Base-by-base conservation (phyloP, 164 flowering plant species). In the Cinnamomum chago region DNA sequence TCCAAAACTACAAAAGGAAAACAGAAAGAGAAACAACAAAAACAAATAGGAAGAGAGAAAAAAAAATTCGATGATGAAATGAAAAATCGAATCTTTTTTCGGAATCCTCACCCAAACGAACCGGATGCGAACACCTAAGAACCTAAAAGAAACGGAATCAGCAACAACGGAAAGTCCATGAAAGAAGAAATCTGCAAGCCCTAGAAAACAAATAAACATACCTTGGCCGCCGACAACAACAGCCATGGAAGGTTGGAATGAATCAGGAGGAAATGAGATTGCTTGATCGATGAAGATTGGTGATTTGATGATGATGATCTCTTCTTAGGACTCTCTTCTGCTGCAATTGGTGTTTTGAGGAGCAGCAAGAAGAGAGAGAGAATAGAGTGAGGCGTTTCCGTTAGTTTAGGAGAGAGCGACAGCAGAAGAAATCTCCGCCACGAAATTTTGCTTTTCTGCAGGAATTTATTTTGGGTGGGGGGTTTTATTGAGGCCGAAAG, bases 361-460 rank as follows among this genome's bases (percentile, higher is more conserved):
- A 5, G 47, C 10, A 7, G 9, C 2, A 9, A 33, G 20, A 67
- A 67, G 52, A 50, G 40, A 79, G 51, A 14, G 11, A 33, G 25
- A 55, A 28, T 22, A 28, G 69, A 30, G 47, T 4, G 20, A 20
- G 0, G 47, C 20, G 20, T 55, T 77, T 75, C 68, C 30, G 17
- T 64, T 60, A 67, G 67, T 73, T 68, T 10, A 23, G 77, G 24
- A 72, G 58, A 67, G 65, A 22, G 35, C 24, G 62, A 35, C 20
- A 1, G 5, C 3, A 25, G 79, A 78, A 78, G 75, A 70, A 89
- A 86, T 83, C 83, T 83, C 82, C 84, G 92, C 92, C 92, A 89
- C 92, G 86, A 50, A 75, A 73, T 79, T 82, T 64, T 68, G 10
- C 14, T 22, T 30, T 30, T 30, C 35, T 30, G 35, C 35, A 23